Evolutionary conservation across 352 stramenopile genomes (phyloP).

Genomic region (Phytophthora pseudosyringae): DNA sequence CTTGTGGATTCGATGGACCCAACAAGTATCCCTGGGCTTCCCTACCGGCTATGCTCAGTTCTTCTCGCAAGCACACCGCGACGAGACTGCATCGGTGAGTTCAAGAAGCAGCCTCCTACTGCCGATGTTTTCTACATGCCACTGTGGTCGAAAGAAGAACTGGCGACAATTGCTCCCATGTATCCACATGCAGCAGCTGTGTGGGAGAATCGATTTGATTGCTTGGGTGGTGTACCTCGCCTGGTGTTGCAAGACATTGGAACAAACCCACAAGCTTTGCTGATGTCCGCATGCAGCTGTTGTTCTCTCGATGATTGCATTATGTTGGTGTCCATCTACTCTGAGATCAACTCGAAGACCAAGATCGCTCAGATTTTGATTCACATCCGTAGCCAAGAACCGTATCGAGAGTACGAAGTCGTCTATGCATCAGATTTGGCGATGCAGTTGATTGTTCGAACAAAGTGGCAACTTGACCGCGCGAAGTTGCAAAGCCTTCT

Average conservation of each 20-base stretch:
- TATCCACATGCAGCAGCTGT: conserved; percentile 5
- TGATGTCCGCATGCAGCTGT: background rate
- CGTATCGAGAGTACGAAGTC: too few species aligned
- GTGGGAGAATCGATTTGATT: background rate
- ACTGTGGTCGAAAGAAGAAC: conserved; percentile 1
- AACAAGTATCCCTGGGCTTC: conserved; percentile 12
- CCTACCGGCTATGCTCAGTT: background rate
- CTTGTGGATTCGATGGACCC: conserved; percentile 35
- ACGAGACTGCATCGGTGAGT: conserved; percentile 1
- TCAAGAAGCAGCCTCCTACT: conserved; percentile 4
- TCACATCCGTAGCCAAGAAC: background rate
- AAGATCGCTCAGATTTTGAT: conserved; percentile 4
- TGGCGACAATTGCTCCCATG: background rate
- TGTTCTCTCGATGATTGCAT: background rate
- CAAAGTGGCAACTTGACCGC: too few species aligned
- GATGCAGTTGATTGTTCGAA: too few species aligned
- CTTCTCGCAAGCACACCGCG: conserved; percentile 3
- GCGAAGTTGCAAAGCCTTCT: too few species aligned
- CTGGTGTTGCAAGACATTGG: conserved; percentile 5
- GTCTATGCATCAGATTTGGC: conserved; percentile 1
- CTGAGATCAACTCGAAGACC: conserved; percentile 3
- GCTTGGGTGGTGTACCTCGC: background rate
- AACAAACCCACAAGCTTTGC: conserved; percentile 3
- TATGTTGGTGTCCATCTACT: conserved; percentile 1
- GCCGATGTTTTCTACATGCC: conserved; percentile 5